These are phyloP conservation scores for Wickerhamiella cacticola DNA, from an alignment of 805 yeast species.

Conservation along the genomic window DNA sequence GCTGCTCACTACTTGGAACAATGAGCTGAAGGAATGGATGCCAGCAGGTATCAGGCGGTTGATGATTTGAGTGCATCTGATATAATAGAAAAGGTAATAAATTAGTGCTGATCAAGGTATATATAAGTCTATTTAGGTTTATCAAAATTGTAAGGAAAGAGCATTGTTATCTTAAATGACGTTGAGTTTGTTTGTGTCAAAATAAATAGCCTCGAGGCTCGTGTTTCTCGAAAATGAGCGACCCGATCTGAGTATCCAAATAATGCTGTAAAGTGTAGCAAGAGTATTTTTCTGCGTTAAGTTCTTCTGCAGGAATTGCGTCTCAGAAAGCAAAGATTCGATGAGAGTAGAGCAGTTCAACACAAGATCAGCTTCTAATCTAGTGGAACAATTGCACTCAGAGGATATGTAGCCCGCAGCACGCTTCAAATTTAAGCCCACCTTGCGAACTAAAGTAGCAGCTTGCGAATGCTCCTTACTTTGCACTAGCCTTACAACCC, in stretches of 20 bases:
- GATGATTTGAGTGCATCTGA: constrained; percentile 29
- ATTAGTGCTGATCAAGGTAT: no score
- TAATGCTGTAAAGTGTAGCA: neutral
- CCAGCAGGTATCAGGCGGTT: constrained; percentile 64
- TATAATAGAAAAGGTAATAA: no score
- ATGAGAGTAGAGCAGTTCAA: neutral
- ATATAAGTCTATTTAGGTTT: neutral
- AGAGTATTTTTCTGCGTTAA: neutral
- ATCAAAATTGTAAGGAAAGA: neutral
- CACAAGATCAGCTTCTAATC: neutral
- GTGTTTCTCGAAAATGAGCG: constrained; percentile 12
- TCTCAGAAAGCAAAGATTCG: neutral
- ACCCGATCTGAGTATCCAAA: constrained; percentile 11
- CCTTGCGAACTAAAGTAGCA: neutral
- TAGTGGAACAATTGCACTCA: neutral
- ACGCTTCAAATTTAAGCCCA: neutral
- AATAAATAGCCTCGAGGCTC: constrained; percentile 12
- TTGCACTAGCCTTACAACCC: neutral
- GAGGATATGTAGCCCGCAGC: neutral
- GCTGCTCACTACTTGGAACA: constrained; percentile 47
- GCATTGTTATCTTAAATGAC: neutral
- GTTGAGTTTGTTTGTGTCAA: constrained; percentile 13
- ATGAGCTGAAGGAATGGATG: constrained; percentile 51
- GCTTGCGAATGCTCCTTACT: neutral
- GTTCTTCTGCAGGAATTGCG: neutral